Evolutionary conservation across 495 filamentous ascomycete genomes (phyloP).

Genomic region (Annulohypoxylon stygium): DNA sequence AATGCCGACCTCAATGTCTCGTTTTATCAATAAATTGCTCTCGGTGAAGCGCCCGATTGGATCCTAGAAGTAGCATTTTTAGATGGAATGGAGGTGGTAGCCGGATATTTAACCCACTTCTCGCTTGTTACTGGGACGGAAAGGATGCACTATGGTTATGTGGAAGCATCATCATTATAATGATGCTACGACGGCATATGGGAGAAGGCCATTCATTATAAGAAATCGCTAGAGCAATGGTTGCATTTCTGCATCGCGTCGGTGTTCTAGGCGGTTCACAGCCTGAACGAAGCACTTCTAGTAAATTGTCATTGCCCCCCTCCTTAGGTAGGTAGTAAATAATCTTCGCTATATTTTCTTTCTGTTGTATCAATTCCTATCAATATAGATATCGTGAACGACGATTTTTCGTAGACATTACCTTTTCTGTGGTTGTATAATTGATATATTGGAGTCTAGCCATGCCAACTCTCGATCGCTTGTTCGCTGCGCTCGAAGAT

Average conservation of each 20-base stretch:
- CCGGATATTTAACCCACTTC: background rate
- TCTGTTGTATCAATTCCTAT: background rate
- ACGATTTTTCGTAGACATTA: background rate
- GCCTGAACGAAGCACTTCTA: background rate
- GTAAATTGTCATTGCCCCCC: background rate
- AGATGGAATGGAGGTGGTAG: background rate
- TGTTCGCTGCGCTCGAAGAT: constrained; percentile 8
- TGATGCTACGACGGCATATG: too few species aligned
- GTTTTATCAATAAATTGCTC: background rate
- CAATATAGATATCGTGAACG: background rate
- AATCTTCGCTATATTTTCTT: background rate
- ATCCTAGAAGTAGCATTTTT: background rate
- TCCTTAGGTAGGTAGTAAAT: background rate
- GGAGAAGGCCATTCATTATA: background rate
- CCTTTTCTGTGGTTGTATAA: background rate
- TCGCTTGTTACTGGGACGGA: background rate
- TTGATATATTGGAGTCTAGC: background rate
- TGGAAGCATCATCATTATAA: too few species aligned
- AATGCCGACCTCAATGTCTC: background rate
- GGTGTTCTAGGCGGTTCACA: background rate
- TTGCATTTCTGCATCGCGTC: background rate
- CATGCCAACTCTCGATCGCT: constrained; percentile 7
- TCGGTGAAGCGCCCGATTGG: background rate
- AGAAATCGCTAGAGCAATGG: background rate
- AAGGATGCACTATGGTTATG: too few species aligned